Base-by-base conservation (phyloP, 768 basidiomycete species). In the Holtermannia corniformis region DNA sequence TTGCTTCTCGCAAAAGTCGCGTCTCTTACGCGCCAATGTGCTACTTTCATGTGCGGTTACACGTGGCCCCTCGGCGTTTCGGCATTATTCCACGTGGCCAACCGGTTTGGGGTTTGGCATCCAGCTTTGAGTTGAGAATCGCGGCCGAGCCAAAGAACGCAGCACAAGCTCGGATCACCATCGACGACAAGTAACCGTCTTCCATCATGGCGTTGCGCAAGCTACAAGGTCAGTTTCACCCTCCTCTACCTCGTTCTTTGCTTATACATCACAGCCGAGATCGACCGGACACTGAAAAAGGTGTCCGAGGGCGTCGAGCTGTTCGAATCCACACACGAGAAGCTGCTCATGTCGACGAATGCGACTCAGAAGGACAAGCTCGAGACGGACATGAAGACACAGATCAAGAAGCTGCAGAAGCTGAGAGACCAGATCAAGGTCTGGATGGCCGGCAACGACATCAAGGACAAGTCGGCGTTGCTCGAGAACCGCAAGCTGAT, bases 281-380 rank as follows among this genome's bases (percentile, higher is more conserved):
- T 99, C 62, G 95, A 97, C 82, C 83, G 87, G 70, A 97, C 93
- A 46, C 78, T 97, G 67, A 99, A 99, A 80, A 91, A 90, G 78
- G 92, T 99, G 61, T 65, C 84, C 28, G 88, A 92, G 74, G 95
- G 95, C 61, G 91, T 97, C 25, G 74, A 76, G 56, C 49, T 67
- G 2, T 76, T 76, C 56, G 74, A 74, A 48, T 51, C 79, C 75
- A 92, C 95, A 72, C 95, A 93, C 72, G 91, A 95, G 72, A 99
- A 97, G 80, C 92, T 99, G 83, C 86, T 91, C 72, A 80, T 85
- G 46, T 86, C 92, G 16, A 87, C 87, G 26, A 97, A 95, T 75
- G 84, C 92, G 73, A 87, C 93, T 0, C 92, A 96, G 77, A 96
- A 96, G 73, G 95, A 97, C 81, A 99, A 99, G 75, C 82, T 89